Percentiles rank a stretch among this genome's conserved stretches.
Conservation (phyloP, 768 basidiomycete species). For the Boletus sensibilis region DNA sequence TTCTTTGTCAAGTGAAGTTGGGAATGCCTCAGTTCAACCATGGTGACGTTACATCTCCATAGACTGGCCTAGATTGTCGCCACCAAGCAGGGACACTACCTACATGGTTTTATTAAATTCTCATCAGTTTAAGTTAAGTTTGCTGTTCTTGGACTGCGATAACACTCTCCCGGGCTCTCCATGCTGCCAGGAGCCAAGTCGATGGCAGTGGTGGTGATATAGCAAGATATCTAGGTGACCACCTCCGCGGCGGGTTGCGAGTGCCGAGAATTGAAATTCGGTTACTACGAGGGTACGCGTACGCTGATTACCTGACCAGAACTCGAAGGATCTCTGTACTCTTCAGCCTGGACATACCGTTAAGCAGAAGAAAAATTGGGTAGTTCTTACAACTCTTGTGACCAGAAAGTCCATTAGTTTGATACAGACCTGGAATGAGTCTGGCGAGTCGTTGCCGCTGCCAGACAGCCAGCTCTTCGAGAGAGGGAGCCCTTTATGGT, state of each 20-base stretch:
- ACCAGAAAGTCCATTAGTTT: neutral
- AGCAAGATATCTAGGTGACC: neutral
- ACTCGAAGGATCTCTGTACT: neutral
- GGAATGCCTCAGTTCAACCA: neutral
- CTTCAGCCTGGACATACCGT: neutral
- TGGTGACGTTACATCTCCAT: neutral
- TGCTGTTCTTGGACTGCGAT: neutral
- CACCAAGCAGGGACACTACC: neutral
- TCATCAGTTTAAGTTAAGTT: neutral
- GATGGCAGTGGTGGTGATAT: neutral
- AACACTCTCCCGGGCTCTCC: neutral
- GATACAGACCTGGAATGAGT: too few relatives aligned
- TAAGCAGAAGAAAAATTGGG: neutral
- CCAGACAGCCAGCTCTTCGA: neutral
- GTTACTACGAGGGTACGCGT: neutral
- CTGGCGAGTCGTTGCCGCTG: neutral
- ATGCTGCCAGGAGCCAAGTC: neutral
- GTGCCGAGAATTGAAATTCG: neutral
- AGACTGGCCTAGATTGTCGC: neutral
- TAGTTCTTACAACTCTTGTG: neutral
- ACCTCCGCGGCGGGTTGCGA: neutral
- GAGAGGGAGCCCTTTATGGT: slow-evolving; percentile 6
- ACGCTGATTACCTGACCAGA: neutral
- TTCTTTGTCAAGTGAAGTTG: slow-evolving; percentile 38
- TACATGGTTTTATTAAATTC: slow-evolving; percentile 7